Conservation (phyloP, 2,329 filamentous ascomycete species). For the Colletotrichum cordylinicola region DNA sequence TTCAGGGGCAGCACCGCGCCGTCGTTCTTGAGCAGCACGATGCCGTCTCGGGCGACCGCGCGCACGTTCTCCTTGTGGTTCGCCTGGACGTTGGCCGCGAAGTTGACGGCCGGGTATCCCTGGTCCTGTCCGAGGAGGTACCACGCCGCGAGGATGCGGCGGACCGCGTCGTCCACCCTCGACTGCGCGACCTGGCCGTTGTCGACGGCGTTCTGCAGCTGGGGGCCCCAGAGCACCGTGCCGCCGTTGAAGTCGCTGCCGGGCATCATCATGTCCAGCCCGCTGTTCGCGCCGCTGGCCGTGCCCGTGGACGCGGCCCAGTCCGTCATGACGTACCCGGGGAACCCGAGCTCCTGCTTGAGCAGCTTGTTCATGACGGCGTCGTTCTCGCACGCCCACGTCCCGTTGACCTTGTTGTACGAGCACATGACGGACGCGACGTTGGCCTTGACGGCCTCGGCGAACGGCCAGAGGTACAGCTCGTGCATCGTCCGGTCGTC, state of each 20-base stretch:
- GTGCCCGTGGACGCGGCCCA: slow-evolving; percentile 82
- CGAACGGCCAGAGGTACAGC: slow-evolving; percentile 71
- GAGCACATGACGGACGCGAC: slow-evolving; percentile 75
- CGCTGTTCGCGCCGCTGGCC: slow-evolving; percentile 67
- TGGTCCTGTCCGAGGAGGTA: slow-evolving; percentile 61
- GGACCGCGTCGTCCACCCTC: slow-evolving; percentile 71
- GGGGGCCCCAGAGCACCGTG: slow-evolving; percentile 58
- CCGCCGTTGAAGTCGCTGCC: slow-evolving; percentile 63
- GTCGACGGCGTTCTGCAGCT: slow-evolving; percentile 58
- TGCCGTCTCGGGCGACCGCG: slow-evolving; percentile 59
- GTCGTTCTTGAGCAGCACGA: slow-evolving; percentile 73
- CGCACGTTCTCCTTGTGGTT: slow-evolving; percentile 68
- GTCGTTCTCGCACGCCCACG: slow-evolving; percentile 71
- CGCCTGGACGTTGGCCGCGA: slow-evolving; percentile 61
- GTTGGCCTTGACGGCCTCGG: slow-evolving; percentile 70
- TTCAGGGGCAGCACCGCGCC: slow-evolving; percentile 61
- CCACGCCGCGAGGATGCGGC: slow-evolving; percentile 68
- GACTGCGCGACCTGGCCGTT: slow-evolving; percentile 62
- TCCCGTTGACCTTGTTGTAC: slow-evolving; percentile 75
- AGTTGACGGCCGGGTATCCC: slow-evolving; percentile 57
- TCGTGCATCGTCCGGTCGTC: slow-evolving; percentile 73
- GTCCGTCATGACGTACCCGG: slow-evolving; percentile 63
- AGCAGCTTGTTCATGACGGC: slow-evolving; percentile 65
- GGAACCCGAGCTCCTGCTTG: slow-evolving; percentile 79
- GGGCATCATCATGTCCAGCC: slow-evolving; percentile 85